Evolutionary conservation across 805 yeast species (phyloP).

Genomic region (Barnettozyma siamensis): DNA sequence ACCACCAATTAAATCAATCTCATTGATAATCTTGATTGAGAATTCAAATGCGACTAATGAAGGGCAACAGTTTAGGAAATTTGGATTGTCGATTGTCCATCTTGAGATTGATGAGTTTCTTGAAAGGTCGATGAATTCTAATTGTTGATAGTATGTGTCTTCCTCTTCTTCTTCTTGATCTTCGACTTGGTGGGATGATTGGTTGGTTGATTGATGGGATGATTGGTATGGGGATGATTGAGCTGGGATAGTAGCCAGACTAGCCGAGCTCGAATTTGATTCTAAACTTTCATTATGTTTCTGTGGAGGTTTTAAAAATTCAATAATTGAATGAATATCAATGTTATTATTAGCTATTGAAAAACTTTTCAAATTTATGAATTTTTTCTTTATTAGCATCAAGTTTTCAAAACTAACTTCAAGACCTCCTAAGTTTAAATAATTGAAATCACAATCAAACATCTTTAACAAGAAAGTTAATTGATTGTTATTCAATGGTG

Average conservation of each 20-base stretch:
- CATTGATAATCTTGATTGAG: constrained; percentile 49
- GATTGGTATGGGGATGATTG: no score
- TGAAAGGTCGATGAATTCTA: constrained; percentile 61
- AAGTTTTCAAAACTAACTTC: constrained; percentile 40
- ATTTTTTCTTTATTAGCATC: constrained; percentile 34
- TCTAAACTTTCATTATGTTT: constrained; percentile 3
- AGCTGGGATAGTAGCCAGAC: constrained; percentile 3
- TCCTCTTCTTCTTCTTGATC: no score
- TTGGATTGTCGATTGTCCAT: constrained; percentile 51
- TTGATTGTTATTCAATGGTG: constrained; percentile 50
- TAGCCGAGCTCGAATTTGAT: constrained; percentile 1
- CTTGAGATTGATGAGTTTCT: constrained; percentile 54
- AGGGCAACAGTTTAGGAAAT: constrained; percentile 39
- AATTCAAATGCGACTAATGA: constrained; percentile 62
- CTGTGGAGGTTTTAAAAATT: constrained; percentile 27
- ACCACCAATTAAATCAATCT: constrained; percentile 32
- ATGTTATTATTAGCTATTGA: constrained; percentile 31
- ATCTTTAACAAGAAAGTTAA: constrained; percentile 38
- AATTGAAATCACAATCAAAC: constrained; percentile 35
- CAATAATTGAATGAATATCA: constrained; percentile 28
- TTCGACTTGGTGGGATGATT: no score
- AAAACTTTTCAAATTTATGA: constrained; percentile 31
- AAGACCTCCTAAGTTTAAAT: constrained; percentile 61
- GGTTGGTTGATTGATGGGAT: no score
- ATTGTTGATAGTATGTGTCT: constrained; percentile 22